Base-by-base conservation (phyloP, 257 asterid genomes). In the Salvia rosmarinus region DNA sequence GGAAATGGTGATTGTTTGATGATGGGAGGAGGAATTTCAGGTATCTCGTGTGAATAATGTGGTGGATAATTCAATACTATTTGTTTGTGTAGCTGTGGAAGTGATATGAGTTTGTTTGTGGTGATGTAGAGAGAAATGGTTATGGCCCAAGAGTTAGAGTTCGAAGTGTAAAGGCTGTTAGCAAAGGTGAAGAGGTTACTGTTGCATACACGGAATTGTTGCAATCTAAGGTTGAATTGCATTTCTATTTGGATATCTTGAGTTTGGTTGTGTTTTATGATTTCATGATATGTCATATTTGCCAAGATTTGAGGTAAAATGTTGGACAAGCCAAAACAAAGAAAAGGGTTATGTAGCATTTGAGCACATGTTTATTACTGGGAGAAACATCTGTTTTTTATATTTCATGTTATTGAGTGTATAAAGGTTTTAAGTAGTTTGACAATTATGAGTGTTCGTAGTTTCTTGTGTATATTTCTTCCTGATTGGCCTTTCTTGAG, bases 161-260 rank as follows among this genome's bases (percentile, higher is more conserved):
- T 52, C 84, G 96, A 20, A 92, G 96, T 75, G 78, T 92, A 70
- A 86, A 90, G 78, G 68, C 63, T 20, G 74, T 92, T 72, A 54
- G 64, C 61, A 81, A 71, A 72, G 89, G 88, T 60, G 95, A 92
- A 67, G 96, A 84, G 74, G 87, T 89, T 73, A 85, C 90, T 8
- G 85, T 92, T 73, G 81, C 96, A 9, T 92, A 90, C 82, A 84
- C 88, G 20, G 96, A 92, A 76, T 78, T 92, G 86, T 73, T 92
- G 81, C 96, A 84, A 77, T 91, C 96, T 37, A 83, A 85, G 96
- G 98, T 92, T 67, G n/a, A n/a, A n/a, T n/a, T n/a, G n/a, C n/a
- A n/a, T n/a, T n/a, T n/a, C n/a, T n/a, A n/a, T n/a, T n/a, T n/a
- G n/a, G n/a, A n/a, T n/a, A n/a, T n/a, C n/a, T n/a, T n/a, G n/a